These are phyloP conservation scores for Penicillium parvum DNA, from an alignment of 495 filamentous ascomycete genomes.

Conservation along the genomic window DNA sequence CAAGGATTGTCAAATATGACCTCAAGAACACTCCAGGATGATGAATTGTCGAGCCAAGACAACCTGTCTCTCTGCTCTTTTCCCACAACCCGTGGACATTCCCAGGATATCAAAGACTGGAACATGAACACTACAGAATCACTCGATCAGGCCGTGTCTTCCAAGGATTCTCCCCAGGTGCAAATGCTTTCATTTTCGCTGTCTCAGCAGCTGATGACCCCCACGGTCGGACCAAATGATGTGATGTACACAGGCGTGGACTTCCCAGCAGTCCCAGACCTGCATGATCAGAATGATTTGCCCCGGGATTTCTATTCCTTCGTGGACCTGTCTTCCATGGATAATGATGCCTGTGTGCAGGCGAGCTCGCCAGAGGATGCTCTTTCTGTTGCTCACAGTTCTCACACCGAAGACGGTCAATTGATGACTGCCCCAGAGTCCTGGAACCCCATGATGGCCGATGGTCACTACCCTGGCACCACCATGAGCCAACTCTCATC, in stretches of 20 bases:
- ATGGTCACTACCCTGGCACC: conserved; percentile 38
- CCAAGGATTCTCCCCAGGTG: conserved; percentile 42
- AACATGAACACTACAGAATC: conserved; percentile 37
- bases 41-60: conserved; percentile 46
- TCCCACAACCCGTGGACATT: conserved; percentile 32
- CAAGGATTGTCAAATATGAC: conserved; percentile 39
- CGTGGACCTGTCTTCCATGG: conserved; percentile 42
- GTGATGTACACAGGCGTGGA: conserved; percentile 45
- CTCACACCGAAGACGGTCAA: conserved; percentile 41
- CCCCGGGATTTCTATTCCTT: conserved; percentile 40
- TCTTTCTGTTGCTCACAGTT: conserved; percentile 39
- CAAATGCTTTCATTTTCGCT: conserved; percentile 47
- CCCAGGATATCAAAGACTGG: conserved; percentile 41
- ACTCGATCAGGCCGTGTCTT: conserved; percentile 35
- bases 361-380: conserved; percentile 41
- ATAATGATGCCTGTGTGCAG: conserved; percentile 40
- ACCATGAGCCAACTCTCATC: conserved; percentile 36
- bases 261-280: conserved; percentile 38
- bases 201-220: conserved; percentile 43
- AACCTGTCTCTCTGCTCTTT: conserved; percentile 42
- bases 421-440: conserved; percentile 31
- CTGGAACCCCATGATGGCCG: conserved; percentile 41
- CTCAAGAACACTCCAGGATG: conserved; percentile 44
- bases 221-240: conserved; percentile 41
- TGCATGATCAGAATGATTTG: conserved; percentile 38